Evolutionary conservation across 805 yeast species (phyloP).

Genomic region (Myxozyma geophila): DNA sequence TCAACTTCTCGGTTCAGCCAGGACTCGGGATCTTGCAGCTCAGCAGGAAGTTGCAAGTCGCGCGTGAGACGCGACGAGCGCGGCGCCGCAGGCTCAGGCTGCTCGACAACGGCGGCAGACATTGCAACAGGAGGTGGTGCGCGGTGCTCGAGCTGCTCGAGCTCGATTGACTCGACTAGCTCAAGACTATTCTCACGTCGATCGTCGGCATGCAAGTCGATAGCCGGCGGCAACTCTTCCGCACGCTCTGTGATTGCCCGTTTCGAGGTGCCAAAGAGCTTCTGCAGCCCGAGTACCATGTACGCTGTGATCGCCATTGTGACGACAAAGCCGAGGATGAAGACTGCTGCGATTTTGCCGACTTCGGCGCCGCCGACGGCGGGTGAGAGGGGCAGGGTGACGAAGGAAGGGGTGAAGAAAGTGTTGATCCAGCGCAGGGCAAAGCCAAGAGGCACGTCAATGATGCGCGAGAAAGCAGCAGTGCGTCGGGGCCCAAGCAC

Average conservation of each 20-base stretch:
- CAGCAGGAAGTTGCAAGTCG: constrained; percentile 2
- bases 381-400: constrained; percentile 69
- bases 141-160: constrained; percentile 6
- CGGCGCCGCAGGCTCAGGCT: constrained; percentile 6
- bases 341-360: constrained; percentile 73
- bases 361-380: constrained; percentile 70
- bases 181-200: not conserved
- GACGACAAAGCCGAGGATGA: constrained; percentile 64
- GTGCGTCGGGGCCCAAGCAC: constrained; percentile 46
- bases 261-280: constrained; percentile 40
- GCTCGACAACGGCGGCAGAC: not conserved
- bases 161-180: constrained; percentile 19
- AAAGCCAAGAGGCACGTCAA: constrained; percentile 68
- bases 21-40: constrained; percentile 5
- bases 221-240: constrained; percentile 35
- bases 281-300: constrained; percentile 52
- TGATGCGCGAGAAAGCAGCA: constrained; percentile 22
- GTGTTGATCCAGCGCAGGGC: constrained; percentile 77
- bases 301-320: constrained; percentile 58
- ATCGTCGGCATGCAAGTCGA: not conserved
- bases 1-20: constrained; percentile 15
- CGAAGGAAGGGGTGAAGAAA: constrained; percentile 77
- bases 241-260: constrained; percentile 38
- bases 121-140: not conserved
- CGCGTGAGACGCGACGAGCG: constrained; percentile 1